Base-by-base conservation (phyloP, 1,139 yeast species). In the Zygosaccharomyces pseudobailii region DNA sequence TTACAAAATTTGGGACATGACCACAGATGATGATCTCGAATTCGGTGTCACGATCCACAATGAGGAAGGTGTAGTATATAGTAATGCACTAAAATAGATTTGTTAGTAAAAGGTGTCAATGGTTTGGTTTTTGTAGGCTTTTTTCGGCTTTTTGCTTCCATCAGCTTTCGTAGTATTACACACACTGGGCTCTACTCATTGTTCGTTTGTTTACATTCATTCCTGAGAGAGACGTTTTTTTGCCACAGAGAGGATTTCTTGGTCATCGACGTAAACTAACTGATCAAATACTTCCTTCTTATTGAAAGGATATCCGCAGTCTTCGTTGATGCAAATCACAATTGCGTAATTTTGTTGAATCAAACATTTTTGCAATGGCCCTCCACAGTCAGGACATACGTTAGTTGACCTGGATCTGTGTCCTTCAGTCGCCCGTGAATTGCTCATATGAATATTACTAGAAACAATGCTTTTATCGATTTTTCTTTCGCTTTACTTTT, bases 1-100 rank as follows among this genome's bases (percentile, higher is more conserved):
- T 47, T 90, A 89, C 72, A 90, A 92, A 69, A 87, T 82, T 58
- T 92, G 97, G 97, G 97, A 90, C 61, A 87, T 88, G 79, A 84
- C 92, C 46, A 92, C 97, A n/a, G 80, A 83, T 50, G 97, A 92
- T 62, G 97, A 92, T 66, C 79, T 90, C 61, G 98, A 92, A 69
- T 92, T 92, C 66, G 81, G 92, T 43, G 95, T 88, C 45, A 68
- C 71, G 51, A 62, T 67, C 8, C 61, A 62, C 43, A 65, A 60
- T 46, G 66, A 65, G 10, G 71, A 70, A 35, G 69, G 63, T 23
- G 62, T 68, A n/a, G 43, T 57, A 17, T 62, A 60, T 43, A 53
- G 44, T 27, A 45, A 42, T 33, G 48, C 51, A 37, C 35, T 43
- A 28, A 42, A 45, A 39, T 43, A 47, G 47, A 4, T 6, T 13